Conservation (phyloP, 768 basidiomycete species). For the Candolleomyces efflorescens region DNA sequence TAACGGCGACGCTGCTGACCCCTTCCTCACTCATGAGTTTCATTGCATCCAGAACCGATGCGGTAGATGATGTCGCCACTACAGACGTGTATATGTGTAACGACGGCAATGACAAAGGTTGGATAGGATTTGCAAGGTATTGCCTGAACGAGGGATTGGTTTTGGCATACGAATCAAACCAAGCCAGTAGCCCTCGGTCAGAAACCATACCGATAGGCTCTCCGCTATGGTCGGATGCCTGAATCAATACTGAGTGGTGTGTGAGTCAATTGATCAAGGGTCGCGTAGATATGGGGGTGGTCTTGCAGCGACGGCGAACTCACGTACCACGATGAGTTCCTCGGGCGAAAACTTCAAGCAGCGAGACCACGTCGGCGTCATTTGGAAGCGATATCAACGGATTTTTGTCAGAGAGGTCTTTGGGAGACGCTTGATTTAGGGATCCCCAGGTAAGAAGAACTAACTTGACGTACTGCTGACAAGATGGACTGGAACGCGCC, state of each 20-base stretch:
- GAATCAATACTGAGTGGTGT: conserved; percentile 46
- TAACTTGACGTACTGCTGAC: conserved; percentile 60
- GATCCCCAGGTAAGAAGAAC: background rate
- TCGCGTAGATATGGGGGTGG: background rate
- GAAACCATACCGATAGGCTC: conserved; percentile 71
- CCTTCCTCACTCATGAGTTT: conserved; percentile 81
- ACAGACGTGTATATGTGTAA: conserved; percentile 60
- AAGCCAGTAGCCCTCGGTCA: conserved; percentile 65
- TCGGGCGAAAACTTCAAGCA: conserved; percentile 62
- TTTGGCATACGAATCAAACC: conserved; percentile 57
- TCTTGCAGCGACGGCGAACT: conserved; percentile 5
- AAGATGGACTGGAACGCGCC: conserved; percentile 67
- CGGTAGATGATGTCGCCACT: conserved; percentile 55
- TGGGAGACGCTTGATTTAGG: conserved; percentile 6
- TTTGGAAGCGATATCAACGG: conserved; percentile 61
- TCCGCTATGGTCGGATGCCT: conserved; percentile 36
- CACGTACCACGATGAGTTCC: conserved; percentile 58
- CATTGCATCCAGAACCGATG: conserved; percentile 77
- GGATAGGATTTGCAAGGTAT: conserved; percentile 52
- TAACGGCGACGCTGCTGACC: conserved; percentile 76
- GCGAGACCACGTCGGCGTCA: conserved; percentile 57
- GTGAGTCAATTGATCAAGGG: background rate
- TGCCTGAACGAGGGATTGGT: conserved; percentile 39
- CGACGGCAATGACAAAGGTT: conserved; percentile 57
- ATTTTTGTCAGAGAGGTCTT: conserved; percentile 86